Base-by-base conservation (phyloP, 805 yeast species). In the Saccharomyces eubayanus region DNA sequence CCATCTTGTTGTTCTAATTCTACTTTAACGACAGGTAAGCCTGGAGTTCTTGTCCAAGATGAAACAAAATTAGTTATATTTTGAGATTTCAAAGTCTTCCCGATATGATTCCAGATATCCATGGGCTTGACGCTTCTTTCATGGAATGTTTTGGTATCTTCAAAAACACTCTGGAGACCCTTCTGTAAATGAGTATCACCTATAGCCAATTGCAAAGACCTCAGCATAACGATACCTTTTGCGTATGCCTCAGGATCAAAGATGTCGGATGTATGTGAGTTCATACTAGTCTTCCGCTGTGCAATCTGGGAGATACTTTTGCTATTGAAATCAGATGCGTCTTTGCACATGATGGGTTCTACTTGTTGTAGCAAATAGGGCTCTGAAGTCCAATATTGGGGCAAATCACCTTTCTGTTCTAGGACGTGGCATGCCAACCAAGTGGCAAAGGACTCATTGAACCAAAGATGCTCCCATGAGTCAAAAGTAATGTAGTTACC, bases 381-480 rank as follows among this genome's bases (percentile, higher is more conserved):
- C 14, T 55, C 58, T 2, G 65, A 61, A 1, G 46, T 43, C 66
- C 68, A 68, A 49, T 62, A 61, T 28, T 59, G 51, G 2, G 54
- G 45, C 5, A 59, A 48, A 24, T 60, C 57, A 24, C 55, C 53
- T 31, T 63, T 47, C 24, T 64, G 57, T 31, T 68, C 66, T 14
- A 83, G 62, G 0, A 80, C 60, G 50, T 73, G 72, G 59, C 77
- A 76, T 0, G 90, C 87, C 59, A 82, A 73, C 75, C 83, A 84
- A 0, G 94, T 86, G 0, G 95, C 94, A 70, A 87, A 84, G 2
- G 87, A 72, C 70, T 87, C 95, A 61, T 85, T 85, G 53, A 87
- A 71, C 91, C 94, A 86, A 41, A 87, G 70, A 61, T 78, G 75
- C 50, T 77, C 78, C 85, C 89, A 87, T 20, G 81, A 78, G 50